Evolutionary conservation across 164 flowering plant species (phyloP).

Genomic region (Euptelea pleiosperma): DNA sequence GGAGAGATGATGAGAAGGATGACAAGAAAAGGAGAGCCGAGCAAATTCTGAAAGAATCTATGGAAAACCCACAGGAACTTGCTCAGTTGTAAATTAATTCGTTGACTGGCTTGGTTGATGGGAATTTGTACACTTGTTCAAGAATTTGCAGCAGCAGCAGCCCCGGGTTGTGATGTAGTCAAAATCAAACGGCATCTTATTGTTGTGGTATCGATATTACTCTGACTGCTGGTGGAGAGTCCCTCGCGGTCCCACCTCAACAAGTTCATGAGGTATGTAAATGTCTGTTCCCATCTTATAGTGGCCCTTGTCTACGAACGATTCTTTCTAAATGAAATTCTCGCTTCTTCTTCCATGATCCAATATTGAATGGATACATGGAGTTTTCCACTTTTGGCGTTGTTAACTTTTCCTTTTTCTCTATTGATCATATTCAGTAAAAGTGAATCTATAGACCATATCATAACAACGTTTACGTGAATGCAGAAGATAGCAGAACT

Average conservation of each 20-base stretch:
- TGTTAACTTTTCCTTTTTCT: not conserved
- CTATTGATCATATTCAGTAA: no score
- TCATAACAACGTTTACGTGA: no score
- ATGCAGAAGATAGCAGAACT: no score
- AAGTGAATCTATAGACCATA: no score
- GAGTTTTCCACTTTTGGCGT: not conserved
- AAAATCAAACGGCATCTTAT: slow-evolving; percentile 5
- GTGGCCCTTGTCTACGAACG: slow-evolving; percentile 7
- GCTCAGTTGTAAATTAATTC: slow-evolving; percentile 61
- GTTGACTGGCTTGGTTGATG: slow-evolving; percentile 23
- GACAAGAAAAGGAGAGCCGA: slow-evolving; percentile 95
- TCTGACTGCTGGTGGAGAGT: slow-evolving; percentile 10
- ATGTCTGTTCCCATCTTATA: slow-evolving; percentile 15
- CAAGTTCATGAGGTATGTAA: slow-evolving; percentile 21
- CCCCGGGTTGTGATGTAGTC: slow-evolving; percentile 18
- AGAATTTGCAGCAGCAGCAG: slow-evolving; percentile 19
- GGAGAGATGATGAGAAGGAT: slow-evolving; percentile 70
- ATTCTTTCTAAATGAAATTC: slow-evolving; percentile 17
- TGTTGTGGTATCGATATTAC: slow-evolving; percentile 17
- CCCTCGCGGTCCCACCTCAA: slow-evolving; percentile 18
- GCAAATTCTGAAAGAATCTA: slow-evolving; percentile 70
- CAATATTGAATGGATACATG: slow-evolving; percentile 9
- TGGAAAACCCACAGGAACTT: slow-evolving; percentile 78
- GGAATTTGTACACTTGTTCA: slow-evolving; percentile 16
- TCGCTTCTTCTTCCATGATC: slow-evolving; percentile 13